Base-by-base conservation (phyloP, 2,329 filamentous ascomycete species). In the Alternaria dauci region DNA sequence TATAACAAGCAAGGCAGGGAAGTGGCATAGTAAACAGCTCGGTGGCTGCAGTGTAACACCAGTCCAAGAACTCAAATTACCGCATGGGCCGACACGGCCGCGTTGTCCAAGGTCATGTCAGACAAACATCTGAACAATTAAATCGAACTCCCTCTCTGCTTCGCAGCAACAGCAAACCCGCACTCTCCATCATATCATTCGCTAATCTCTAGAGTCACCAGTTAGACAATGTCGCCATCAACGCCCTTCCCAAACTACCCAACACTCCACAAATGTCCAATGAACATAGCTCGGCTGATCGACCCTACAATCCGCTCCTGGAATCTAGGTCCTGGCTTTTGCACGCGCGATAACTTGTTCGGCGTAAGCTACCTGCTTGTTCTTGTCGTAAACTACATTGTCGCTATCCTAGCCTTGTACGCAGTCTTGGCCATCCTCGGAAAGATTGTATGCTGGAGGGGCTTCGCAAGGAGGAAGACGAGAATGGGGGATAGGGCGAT, bases 231-330 rank as follows among this genome's bases (percentile, higher is more conserved):
- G 18, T 34, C n/a, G 44, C n/a, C 28, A 2, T 23, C 51, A 28
- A 41, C 30, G 30, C 46, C 46, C 14, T 53, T 53, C 38, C 25
- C 38, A 4, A 26, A 43, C 8, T 28, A 28, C 26, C 50, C 52
- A 43, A 47, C 42, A 14, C 42, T 55, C 25, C 52, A 55, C 43
- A 38, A 11, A 25, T 55, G 43, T 41, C 43, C 43, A 11, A 48
- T 32, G n/a, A 28, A 36, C 23, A 38, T 55, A 2, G 44, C 42
- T n/a, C 42, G 30, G 6, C 7, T 55, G 8, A 38, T 55, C 34
- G 53, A 55, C 2, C 53, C 53, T 16, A 12, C 23, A n/a, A 47
- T 55, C 20, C 52, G 32, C 11, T 55, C 32, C 18, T 23, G 43
- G 25, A 11, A 46, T 20, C 16, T 55, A 2, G 52, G 53, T 1